Evolutionary conservation across 345 rosid genomes (phyloP).

Genomic region (Ceriops tagal): DNA sequence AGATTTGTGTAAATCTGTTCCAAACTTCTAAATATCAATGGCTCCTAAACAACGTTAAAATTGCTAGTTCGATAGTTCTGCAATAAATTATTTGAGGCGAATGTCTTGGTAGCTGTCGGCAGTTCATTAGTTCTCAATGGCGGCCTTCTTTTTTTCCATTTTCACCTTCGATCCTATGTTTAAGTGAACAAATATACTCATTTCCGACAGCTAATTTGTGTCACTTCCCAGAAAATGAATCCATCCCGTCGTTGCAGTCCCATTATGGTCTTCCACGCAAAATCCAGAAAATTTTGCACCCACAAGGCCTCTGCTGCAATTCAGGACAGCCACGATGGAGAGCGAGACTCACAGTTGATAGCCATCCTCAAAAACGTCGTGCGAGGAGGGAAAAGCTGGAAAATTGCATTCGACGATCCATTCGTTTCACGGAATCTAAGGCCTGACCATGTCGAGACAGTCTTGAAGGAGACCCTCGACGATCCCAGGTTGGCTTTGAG

Average conservation of each 20-base stretch:
- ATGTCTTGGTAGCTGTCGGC: no score
- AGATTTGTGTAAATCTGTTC: no score
- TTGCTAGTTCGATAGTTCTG: no score
- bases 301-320: constrained; percentile 7
- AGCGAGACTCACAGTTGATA: constrained; percentile 42
- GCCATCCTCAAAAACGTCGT: constrained; percentile 47
- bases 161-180: no score
- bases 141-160: no score
- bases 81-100: no score
- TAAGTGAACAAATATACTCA: no score
- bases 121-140: no score
- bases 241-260: constrained; percentile 27
- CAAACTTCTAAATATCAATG: no score
- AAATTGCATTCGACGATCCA: constrained; percentile 44
- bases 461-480: constrained; percentile 55
- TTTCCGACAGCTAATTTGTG: no score
- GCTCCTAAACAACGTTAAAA: no score
- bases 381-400: constrained; percentile 72
- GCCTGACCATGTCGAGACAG: constrained; percentile 58
- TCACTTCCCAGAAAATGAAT: constrained; percentile 30
- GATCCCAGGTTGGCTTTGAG: constrained; percentile 71
- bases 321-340: constrained; percentile 21
- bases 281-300: constrained; percentile 24
- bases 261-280: constrained; percentile 18
- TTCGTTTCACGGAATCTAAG: constrained; percentile 34